Conservation (phyloP, 202 grass and related monocot genomes). For the Schoenoplectus triqueter region DNA sequence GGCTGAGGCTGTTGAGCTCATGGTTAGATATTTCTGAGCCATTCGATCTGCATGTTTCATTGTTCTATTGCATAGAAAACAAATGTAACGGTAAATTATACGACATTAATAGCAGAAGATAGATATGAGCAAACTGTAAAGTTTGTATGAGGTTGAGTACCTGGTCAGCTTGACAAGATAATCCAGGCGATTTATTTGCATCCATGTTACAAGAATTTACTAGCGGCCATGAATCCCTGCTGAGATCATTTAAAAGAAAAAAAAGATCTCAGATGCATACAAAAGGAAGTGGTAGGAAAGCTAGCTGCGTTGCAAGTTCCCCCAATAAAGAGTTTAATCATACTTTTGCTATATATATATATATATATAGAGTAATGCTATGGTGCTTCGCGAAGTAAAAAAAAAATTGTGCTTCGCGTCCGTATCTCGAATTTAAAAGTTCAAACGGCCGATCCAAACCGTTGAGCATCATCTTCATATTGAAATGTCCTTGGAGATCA, state of each 20-base stretch:
- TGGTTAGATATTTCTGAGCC: slow-evolving; percentile 70
- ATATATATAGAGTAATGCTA: too few species aligned
- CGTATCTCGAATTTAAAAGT: too few species aligned
- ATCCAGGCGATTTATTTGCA: slow-evolving; percentile 52
- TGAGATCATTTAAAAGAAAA: slow-evolving; percentile 29
- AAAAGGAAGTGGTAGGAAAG: slow-evolving; percentile 16
- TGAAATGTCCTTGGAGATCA: too few species aligned
- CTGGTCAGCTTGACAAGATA: slow-evolving; percentile 73
- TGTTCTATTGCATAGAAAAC: slow-evolving; percentile 52
- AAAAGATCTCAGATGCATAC: slow-evolving; percentile 20
- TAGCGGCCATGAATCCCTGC: slow-evolving; percentile 79
- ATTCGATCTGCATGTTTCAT: slow-evolving; percentile 66
- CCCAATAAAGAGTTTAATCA: background rate
- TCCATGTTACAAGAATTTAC: slow-evolving; percentile 77
- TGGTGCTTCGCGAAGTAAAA: too few species aligned
- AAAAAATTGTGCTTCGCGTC: too few species aligned
- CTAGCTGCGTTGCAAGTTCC: background rate
- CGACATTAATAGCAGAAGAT: background rate
- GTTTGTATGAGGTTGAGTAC: background rate
- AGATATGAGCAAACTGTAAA: background rate
- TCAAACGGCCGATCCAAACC: too few species aligned
- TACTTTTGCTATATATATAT: background rate
- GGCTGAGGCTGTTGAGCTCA: slow-evolving; percentile 80
- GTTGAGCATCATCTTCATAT: too few species aligned
- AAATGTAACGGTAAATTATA: background rate